Conservation (phyloP, 306 rosid genomes). For the Prunus mongolica region DNA sequence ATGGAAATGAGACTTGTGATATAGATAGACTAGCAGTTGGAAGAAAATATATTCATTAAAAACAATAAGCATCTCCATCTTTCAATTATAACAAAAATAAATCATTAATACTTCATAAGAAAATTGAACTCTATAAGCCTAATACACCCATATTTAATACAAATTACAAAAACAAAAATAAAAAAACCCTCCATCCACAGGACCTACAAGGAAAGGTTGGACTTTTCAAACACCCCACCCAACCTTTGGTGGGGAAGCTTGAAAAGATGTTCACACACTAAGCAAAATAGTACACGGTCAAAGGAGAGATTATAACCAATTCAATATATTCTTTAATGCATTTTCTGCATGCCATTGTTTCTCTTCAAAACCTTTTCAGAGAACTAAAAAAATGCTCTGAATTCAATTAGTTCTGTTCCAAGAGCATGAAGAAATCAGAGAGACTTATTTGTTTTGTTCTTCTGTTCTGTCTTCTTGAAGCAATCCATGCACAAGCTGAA, state of each 20-base stretch:
- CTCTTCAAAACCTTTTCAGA: neutral
- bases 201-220: no score
- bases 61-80: no score
- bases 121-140: no score
- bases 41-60: no score
- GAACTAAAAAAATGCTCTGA: neutral
- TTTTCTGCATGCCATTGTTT: neutral
- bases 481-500: slow-evolving; percentile 17
- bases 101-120: no score
- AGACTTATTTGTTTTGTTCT: neutral
- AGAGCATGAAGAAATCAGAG: neutral
- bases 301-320: neutral
- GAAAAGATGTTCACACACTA: neutral
- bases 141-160: no score
- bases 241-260: neutral
- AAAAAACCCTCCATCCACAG: no score
- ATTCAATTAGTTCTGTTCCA: neutral
- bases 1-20: no score
- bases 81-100: no score
- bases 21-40: no score
- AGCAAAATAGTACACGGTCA: neutral
- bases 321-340: neutral
- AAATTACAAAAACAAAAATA: no score
- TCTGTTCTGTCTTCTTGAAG: neutral
- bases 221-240: no score